Evolutionary conservation across 371 early-diverging fungal species (phyloP).

Genomic region (Chytridium lagenaria): DNA sequence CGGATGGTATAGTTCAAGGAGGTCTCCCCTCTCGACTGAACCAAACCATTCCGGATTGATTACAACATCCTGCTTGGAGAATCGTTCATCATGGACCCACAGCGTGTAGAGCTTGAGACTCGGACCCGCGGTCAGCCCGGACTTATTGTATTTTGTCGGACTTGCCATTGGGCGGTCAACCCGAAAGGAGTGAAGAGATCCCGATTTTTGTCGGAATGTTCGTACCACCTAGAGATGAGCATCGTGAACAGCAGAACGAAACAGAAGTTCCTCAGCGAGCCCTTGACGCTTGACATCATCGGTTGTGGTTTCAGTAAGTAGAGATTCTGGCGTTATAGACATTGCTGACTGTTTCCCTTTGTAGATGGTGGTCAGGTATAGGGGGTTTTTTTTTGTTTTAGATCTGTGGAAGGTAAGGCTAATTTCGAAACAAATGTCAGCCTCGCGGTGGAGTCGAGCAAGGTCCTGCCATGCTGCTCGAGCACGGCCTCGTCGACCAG

Average conservation of each 20-base stretch:
- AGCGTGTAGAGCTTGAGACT: conserved; percentile 19
- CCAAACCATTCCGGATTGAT: conserved; percentile 85
- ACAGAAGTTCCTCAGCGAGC: conserved; percentile 30
- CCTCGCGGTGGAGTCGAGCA: conserved; percentile 90
- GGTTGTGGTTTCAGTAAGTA: conserved; percentile 75
- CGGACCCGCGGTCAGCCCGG: too few species aligned
- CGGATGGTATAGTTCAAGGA: conserved; percentile 68
- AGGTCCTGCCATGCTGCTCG: conserved; percentile 82
- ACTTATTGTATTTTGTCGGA: too few species aligned
- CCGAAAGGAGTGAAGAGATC: too few species aligned
- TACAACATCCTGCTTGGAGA: conserved; percentile 76
- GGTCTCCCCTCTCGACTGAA: conserved; percentile 73
- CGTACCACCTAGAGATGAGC: conserved; percentile 7
- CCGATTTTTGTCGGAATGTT: too few species aligned
- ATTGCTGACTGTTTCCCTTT: neutral
- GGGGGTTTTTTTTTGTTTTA: neutral
- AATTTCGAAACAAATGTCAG: conserved; percentile 46
- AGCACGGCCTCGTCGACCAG: conserved; percentile 84
- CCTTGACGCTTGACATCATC: conserved; percentile 68
- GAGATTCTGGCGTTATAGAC: neutral
- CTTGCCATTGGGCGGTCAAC: too few species aligned
- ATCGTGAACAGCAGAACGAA: conserved; percentile 22
- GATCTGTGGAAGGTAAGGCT: neutral
- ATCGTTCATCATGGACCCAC: conserved; percentile 68
- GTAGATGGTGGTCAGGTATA: conserved; percentile 32